A percentile compares a stretch with the other conserved stretches of the same genome.
phyloP scores from a whole-genome alignment of 169 alveolate genomes.

The Plasmodium adleri region DNA sequence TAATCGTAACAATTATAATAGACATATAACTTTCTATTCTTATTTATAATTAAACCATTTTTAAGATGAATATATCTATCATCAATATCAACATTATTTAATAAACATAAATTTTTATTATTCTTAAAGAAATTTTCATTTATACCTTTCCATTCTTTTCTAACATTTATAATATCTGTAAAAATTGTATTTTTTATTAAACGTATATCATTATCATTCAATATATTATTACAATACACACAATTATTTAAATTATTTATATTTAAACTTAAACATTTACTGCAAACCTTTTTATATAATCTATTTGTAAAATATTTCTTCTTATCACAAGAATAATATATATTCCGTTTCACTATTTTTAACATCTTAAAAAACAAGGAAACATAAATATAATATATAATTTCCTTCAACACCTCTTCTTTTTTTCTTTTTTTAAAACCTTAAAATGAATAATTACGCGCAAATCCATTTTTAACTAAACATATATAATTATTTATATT shows the following conservation, averaged over 20 bases:
- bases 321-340: constrained; percentile 72
- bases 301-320: constrained; percentile 71
- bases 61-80: constrained; percentile 53
- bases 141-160: constrained; percentile 47
- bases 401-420: not conserved
- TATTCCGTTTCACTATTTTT: constrained; percentile 55
- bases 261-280: constrained; percentile 54
- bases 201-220: constrained; percentile 67
- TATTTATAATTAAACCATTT: constrained; percentile 47
- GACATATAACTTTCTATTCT: constrained; percentile 31
- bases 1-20: constrained; percentile 73
- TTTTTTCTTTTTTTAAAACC: not conserved
- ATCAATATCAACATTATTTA: constrained; percentile 70
- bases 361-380: constrained; percentile 26
- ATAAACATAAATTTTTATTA: constrained; percentile 11
- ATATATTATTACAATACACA: constrained; percentile 45
- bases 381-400: not conserved
- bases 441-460: too few relatives aligned
- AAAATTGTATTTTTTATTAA: constrained; percentile 63
- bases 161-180: constrained; percentile 71
- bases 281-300: constrained; percentile 70
- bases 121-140: constrained; percentile 19
- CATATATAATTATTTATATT: too few relatives aligned
- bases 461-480: too few relatives aligned
- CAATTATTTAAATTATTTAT: constrained; percentile 63